phyloP scores from a whole-genome alignment of 768 basidiomycete genomes.

The Hortiboletus campestris region DNA sequence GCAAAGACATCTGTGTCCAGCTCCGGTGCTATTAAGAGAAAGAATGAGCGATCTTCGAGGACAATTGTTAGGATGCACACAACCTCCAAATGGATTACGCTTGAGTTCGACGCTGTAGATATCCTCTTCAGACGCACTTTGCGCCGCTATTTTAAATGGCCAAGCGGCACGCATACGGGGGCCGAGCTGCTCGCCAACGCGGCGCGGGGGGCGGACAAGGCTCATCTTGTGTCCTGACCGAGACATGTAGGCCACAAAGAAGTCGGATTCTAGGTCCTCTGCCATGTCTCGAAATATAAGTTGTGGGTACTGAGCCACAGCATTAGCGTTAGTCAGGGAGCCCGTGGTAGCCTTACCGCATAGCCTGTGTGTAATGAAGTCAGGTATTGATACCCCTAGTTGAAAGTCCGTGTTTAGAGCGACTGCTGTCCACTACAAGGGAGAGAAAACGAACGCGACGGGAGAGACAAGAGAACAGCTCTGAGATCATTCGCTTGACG shows the following conservation, averaged over 20 bases:
- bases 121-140: constrained; percentile 48
- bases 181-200: constrained; percentile 38
- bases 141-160: constrained; percentile 41
- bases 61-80: neutral
- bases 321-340: constrained; percentile 9
- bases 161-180: constrained; percentile 40
- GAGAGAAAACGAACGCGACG: constrained; percentile 44
- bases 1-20: constrained; percentile 55
- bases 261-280: constrained; percentile 48
- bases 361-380: constrained; percentile 58
- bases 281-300: constrained; percentile 61
- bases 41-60: neutral
- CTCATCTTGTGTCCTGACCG: constrained; percentile 55
- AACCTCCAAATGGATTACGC: constrained; percentile 38
- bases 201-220: constrained; percentile 41
- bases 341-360: constrained; percentile 37
- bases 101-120: constrained; percentile 57
- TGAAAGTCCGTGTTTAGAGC: constrained; percentile 10
- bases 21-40: constrained; percentile 33
- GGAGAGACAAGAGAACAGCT: constrained; percentile 60
- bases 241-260: constrained; percentile 68
- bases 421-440: constrained; percentile 2
- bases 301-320: constrained; percentile 48
- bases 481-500: constrained; percentile 58
- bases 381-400: constrained; percentile 71